phyloP scores from a whole-genome alignment of 108 stramenopile genomes.

The Seminavis robusta region DNA sequence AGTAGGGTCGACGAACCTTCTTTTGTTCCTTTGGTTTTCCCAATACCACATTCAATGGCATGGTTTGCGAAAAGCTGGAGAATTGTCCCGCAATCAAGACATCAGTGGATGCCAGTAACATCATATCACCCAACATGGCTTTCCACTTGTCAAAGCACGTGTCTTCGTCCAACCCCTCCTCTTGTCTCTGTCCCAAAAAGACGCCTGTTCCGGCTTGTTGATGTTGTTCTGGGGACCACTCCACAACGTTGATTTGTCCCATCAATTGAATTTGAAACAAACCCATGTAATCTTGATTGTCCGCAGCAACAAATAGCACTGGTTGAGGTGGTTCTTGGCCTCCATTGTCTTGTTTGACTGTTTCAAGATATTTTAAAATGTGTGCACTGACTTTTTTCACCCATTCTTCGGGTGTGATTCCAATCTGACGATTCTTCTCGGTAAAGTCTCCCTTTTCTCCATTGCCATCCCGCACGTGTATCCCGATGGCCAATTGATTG shows the following conservation, averaged over 20 bases:
- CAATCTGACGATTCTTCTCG: conserved; percentile 5
- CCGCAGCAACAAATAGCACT: conserved; percentile 23
- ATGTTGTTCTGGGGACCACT: no score
- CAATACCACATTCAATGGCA: conserved; percentile 44
- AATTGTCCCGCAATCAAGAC: conserved; percentile 39
- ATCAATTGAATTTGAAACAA: no score
- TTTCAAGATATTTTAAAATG: no score
- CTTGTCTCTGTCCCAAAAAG: no score
- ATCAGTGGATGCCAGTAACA: conserved; percentile 44
- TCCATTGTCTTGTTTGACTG: no score
- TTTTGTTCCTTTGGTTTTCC: no score
- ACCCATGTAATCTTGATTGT: conserved; percentile 1
- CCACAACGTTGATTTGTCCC: no score
- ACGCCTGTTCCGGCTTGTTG: no score
- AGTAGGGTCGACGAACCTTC: no score
- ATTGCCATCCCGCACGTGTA: conserved; percentile 27
- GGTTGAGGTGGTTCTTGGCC: conserved; percentile 3
- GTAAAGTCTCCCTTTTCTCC: conserved; percentile 16
- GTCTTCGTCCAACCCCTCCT: no score
- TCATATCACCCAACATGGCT: conserved; percentile 33
- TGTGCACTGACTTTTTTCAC: not conserved
- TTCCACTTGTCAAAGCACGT: conserved; percentile 33
- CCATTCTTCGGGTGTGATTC: not conserved
- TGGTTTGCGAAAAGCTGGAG: conserved; percentile 42
- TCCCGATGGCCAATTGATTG: conserved; percentile 13